phyloP scores from a whole-genome alignment of 331 rosid genomes.

The Malus hybrid region DNA sequence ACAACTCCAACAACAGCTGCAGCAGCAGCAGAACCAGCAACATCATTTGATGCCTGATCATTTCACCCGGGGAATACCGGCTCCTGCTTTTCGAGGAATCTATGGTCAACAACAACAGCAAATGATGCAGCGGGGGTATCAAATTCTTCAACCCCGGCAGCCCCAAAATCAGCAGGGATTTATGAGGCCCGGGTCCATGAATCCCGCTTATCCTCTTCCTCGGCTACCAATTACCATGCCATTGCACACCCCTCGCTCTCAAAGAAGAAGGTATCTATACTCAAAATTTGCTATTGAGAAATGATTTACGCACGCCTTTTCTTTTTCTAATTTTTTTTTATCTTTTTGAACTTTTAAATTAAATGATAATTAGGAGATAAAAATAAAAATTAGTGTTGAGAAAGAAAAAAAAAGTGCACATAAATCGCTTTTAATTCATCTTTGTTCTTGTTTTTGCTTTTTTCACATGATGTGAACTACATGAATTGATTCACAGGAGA shows the following conservation, averaged over 20 bases:
- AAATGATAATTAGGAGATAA: too few species aligned
- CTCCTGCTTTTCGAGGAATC: slow-evolving; percentile 23
- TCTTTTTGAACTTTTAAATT: too few species aligned
- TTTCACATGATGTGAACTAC: not conserved
- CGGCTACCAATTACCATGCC: slow-evolving; percentile 8
- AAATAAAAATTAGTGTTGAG: too few species aligned
- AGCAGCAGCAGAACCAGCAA: not conserved
- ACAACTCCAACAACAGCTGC: not conserved
- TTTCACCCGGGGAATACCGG: slow-evolving; percentile 10
- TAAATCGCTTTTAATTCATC: not conserved
- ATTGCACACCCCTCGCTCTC: slow-evolving; percentile 34
- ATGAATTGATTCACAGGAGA: slow-evolving; percentile 32
- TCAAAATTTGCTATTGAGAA: too few species aligned
- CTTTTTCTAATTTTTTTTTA: too few species aligned
- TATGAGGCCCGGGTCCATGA: slow-evolving; percentile 11
- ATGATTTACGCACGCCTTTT: too few species aligned
- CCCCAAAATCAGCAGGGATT: not conserved
- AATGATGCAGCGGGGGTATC: not conserved
- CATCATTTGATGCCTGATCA: slow-evolving; percentile 17
- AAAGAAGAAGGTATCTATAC: slow-evolving; percentile 47
- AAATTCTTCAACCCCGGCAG: not conserved
- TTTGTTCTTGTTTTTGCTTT: not conserved
- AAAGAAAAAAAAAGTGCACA: too few species aligned
- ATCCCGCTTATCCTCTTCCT: slow-evolving; percentile 2
- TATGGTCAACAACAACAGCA: slow-evolving; percentile 12